These are phyloP conservation scores for Scorias spongiosa DNA, from an alignment of 2,329 filamentous ascomycete species.

Conservation along the genomic window DNA sequence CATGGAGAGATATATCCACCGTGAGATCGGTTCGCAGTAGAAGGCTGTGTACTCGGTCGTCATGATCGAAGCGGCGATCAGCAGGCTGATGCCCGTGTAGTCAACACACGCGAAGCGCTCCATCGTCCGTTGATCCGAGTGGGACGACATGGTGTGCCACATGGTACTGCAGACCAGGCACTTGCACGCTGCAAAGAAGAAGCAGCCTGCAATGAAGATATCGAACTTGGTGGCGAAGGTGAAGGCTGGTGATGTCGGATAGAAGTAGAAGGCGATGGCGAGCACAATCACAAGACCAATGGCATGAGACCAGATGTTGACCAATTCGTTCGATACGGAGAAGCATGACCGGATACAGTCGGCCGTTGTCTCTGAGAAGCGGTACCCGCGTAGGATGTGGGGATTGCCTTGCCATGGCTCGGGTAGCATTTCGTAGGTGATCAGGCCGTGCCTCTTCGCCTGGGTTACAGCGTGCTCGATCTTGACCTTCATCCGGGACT, in stretches of 20 bases:
- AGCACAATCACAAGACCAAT: slow-evolving; percentile 81
- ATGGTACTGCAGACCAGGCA: slow-evolving; percentile 88
- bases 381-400: slow-evolving; percentile 81
- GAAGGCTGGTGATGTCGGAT: slow-evolving; percentile 78
- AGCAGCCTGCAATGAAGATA: slow-evolving; percentile 77
- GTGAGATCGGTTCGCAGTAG: slow-evolving; percentile 83
- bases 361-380: slow-evolving; percentile 80
- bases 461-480: slow-evolving; percentile 73
- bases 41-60: slow-evolving; percentile 98
- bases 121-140: slow-evolving; percentile 75
- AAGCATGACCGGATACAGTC: slow-evolving; percentile 68
- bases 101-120: slow-evolving; percentile 96
- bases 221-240: slow-evolving; percentile 73
- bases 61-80: slow-evolving; percentile 93
- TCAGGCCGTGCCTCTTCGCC: slow-evolving; percentile 67
- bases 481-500: slow-evolving; percentile 41
- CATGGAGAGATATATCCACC: slow-evolving; percentile 70
- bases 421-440: slow-evolving; percentile 80
- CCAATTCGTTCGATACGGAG: slow-evolving; percentile 73
- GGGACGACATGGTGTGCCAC: slow-evolving; percentile 98
- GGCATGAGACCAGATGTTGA: slow-evolving; percentile 97
- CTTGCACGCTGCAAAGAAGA: slow-evolving; percentile 92
- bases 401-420: slow-evolving; percentile 89
- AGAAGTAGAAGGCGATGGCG: slow-evolving; percentile 86
- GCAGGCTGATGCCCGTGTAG: slow-evolving; percentile 89